phyloP scores from a whole-genome alignment of 2,329 filamentous ascomycete species.

The Ophiostoma quercus region DNA sequence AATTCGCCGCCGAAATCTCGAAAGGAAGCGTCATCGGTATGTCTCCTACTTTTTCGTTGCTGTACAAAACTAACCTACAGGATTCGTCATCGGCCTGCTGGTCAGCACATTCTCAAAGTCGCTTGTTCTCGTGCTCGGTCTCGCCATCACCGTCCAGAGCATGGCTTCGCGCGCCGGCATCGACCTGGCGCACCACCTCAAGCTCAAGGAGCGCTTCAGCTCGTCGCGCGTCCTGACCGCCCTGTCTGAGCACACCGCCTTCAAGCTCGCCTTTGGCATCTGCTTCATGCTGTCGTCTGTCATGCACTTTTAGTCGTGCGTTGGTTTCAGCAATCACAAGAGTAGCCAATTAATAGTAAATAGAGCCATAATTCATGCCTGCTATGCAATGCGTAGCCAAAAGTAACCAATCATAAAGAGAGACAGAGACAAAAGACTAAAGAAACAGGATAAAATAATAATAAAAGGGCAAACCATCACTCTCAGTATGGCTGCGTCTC shows the following conservation, averaged over 20 bases:
- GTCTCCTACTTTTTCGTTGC: conserved; percentile 11
- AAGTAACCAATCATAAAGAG: not conserved
- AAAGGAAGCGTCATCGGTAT: conserved; percentile 50
- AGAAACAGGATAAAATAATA: not conserved
- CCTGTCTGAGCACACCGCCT: conserved; percentile 54
- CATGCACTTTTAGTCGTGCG: conserved; percentile 39
- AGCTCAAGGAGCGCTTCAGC: conserved; percentile 36
- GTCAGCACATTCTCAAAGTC: conserved; percentile 67
- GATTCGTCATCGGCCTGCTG: conserved; percentile 58
- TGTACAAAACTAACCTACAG: conserved; percentile 35
- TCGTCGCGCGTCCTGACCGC: conserved; percentile 43
- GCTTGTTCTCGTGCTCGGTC: conserved; percentile 60
- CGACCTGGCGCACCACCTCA: conserved; percentile 37
- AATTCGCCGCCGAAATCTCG: conserved; percentile 47
- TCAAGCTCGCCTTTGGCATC: conserved; percentile 64
- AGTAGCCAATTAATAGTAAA: not conserved
- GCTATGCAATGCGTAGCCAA: not conserved
- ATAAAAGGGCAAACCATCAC: not conserved
- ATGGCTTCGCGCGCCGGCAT: conserved; percentile 43
- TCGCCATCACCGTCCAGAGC: conserved; percentile 50
- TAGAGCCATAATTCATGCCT: not conserved
- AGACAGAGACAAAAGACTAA: not conserved
- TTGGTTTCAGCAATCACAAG: too few species aligned
- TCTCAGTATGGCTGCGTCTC: conserved; percentile 65
- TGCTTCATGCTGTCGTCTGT: conserved; percentile 69